phyloP scores from a whole-genome alignment of 352 stramenopile species.

The Globisporangium polare region DNA sequence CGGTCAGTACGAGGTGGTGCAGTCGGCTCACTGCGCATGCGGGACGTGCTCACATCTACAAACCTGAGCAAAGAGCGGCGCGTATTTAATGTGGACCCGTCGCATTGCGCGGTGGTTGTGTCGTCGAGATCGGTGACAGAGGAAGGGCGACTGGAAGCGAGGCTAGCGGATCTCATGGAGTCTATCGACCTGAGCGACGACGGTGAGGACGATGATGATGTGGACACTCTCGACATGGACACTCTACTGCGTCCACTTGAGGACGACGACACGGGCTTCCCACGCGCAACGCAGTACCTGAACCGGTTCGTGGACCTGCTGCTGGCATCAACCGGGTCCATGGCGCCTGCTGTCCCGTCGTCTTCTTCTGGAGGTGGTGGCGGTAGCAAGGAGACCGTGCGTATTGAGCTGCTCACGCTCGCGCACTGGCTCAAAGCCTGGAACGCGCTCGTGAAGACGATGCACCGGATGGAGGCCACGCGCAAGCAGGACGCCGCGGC shows the following conservation, averaged over 20 bases:
- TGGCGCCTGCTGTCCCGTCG: constrained; percentile 6
- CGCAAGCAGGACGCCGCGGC: constrained; percentile 30
- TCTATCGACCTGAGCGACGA: constrained; percentile 30
- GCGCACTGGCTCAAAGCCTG: constrained; percentile 66
- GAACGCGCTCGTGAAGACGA: constrained; percentile 47
- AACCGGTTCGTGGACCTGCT: constrained; percentile 60
- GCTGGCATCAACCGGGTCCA: constrained; percentile 22
- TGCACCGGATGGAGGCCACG: constrained; percentile 52
- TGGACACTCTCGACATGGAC: constrained; percentile 22
- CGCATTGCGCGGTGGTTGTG: constrained; percentile 64
- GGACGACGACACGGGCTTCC: constrained; percentile 56
- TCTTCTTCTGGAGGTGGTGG: constrained; percentile 3
- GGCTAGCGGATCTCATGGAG: constrained; percentile 42
- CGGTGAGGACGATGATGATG: constrained; percentile 18
- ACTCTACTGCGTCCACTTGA: constrained; percentile 38
- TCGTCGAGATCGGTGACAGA: constrained; percentile 27
- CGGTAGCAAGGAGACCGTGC: constrained; percentile 28
- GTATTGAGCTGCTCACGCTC: constrained; percentile 49
- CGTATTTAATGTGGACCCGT: constrained; percentile 62
- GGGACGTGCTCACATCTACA: constrained; percentile 42
- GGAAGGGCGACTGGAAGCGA: constrained; percentile 26
- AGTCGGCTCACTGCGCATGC: constrained; percentile 51
- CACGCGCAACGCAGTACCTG: constrained; percentile 51
- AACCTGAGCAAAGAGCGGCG: constrained; percentile 67
- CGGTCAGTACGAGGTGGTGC: constrained; percentile 45